Evolutionary conservation across 225 moss, liverwort and hornwort genomes (phyloP).

Genomic region (Thuidium tamariscinum): DNA sequence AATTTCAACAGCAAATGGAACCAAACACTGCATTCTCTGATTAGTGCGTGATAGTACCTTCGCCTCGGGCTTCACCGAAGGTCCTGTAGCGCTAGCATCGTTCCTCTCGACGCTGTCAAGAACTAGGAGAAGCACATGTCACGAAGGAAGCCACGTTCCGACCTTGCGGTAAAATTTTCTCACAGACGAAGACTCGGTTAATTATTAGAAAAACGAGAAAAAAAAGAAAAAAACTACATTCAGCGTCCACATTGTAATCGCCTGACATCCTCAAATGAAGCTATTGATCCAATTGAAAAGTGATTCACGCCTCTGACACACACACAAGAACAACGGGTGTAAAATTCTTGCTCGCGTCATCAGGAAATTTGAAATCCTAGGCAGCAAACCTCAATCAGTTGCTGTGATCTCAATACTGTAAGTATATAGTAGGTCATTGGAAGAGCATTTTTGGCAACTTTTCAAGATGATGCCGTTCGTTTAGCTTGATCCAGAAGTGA

Average conservation of each 20-base stretch:
- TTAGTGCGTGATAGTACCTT: constrained; percentile 15
- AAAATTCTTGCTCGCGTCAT: background rate
- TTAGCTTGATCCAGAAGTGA: background rate
- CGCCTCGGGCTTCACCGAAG: constrained; percentile 38
- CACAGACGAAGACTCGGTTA: background rate
- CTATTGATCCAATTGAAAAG: background rate
- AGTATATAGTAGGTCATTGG: background rate
- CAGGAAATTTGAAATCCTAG: background rate
- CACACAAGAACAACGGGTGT: background rate
- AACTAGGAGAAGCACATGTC: constrained; percentile 16
- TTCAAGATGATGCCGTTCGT: background rate
- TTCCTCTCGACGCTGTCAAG: constrained; percentile 69
- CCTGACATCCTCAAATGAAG: background rate
- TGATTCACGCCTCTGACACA: background rate
- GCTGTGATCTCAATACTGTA: background rate
- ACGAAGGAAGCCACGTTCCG: background rate
- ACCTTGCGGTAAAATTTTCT: background rate
- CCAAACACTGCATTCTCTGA: background rate
- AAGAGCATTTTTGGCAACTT: background rate
- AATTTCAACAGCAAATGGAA: background rate
- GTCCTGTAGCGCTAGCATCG: constrained; percentile 63
- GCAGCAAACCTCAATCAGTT: background rate
- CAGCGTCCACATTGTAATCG: background rate
- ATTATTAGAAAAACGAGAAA: background rate
- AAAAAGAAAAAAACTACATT: background rate